Conservation (phyloP, 257 asterid species). For the Avicennia marina region DNA sequence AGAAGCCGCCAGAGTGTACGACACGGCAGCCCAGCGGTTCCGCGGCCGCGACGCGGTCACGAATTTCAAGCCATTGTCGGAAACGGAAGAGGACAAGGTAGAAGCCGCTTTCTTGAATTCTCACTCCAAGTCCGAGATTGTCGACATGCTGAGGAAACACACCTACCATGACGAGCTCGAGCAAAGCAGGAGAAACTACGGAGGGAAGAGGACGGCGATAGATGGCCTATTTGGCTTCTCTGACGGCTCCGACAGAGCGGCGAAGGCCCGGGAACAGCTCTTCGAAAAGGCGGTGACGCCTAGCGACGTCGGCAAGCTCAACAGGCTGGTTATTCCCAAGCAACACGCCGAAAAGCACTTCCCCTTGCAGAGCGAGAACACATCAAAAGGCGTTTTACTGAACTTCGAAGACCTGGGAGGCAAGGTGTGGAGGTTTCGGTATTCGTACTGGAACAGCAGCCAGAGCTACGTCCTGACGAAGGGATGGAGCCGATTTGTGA, state of each 20-base stretch:
- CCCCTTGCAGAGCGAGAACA: conserved; percentile 39
- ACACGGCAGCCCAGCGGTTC: conserved; percentile 80
- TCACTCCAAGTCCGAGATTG: conserved; percentile 76
- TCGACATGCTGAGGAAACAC: conserved; percentile 85
- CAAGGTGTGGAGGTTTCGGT: conserved; percentile 63
- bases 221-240: conserved; percentile 12
- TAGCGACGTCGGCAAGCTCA: conserved; percentile 39
- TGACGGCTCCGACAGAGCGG: conserved; percentile 14
- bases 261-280: conserved; percentile 38
- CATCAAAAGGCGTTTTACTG: conserved; percentile 41
- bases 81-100: conserved; percentile 23
- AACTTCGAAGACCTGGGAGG: conserved; percentile 55
- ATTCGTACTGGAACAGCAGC: conserved; percentile 71
- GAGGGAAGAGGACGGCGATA: conserved; percentile 9
- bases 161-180: conserved; percentile 77
- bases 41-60: conserved; percentile 97
- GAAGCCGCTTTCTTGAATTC: conserved; percentile 51
- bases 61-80: conserved; percentile 40
- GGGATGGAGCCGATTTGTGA: conserved; percentile 71
- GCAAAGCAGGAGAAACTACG: conserved; percentile 44
- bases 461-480: conserved; percentile 66
- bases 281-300: conserved; percentile 44
- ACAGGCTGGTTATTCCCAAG: conserved; percentile 35
- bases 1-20: conserved; percentile 81
- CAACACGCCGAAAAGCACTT: conserved; percentile 48